phyloP scores from a whole-genome alignment of 805 yeast genomes.

The Kodamaea laetipori region DNA sequence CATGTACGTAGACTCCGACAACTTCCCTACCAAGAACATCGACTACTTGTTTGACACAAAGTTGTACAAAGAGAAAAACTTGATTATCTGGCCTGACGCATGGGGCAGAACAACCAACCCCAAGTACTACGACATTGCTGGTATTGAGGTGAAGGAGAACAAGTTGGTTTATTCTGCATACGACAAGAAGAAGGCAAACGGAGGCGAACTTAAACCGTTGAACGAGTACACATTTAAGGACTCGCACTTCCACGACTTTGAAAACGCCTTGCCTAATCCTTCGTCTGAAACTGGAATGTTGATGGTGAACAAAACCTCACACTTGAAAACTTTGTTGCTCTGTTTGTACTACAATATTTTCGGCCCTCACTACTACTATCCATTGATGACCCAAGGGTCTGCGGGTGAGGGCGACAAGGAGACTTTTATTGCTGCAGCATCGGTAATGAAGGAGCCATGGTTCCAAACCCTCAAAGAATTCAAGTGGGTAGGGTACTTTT shows the following conservation, averaged over 20 bases:
- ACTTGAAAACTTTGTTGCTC: conserved; percentile 57
- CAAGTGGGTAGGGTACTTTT: conserved; percentile 38
- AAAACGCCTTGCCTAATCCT: conserved; percentile 66
- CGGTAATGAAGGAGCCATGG: conserved; percentile 48
- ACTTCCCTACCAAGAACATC: conserved; percentile 45
- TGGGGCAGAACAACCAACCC: conserved; percentile 74
- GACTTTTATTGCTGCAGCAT: conserved; percentile 71
- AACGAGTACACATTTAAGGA: conserved; percentile 24
- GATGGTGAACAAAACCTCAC: conserved; percentile 59
- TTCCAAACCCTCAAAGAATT: conserved; percentile 55
- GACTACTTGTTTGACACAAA: conserved; percentile 50
- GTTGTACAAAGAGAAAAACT: conserved; percentile 47
- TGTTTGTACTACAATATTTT: conserved; percentile 63
- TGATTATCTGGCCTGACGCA: conserved; percentile 68
- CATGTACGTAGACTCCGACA: conserved; percentile 53
- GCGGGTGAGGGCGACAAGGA: conserved; percentile 85
- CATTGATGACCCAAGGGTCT: conserved; percentile 67
- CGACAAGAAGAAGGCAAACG: conserved; percentile 34
- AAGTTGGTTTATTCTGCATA: conserved; percentile 36
- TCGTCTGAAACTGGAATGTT: conserved; percentile 73
- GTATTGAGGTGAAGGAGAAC: conserved; percentile 32
- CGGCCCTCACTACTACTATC: conserved; percentile 70
- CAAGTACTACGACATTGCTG: conserved; percentile 55
- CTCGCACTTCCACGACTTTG: conserved; percentile 59
- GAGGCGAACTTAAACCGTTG: conserved; percentile 16